Conservation (phyloP, 139 green algal species). For the Raphidocelis subcapitata region DNA sequence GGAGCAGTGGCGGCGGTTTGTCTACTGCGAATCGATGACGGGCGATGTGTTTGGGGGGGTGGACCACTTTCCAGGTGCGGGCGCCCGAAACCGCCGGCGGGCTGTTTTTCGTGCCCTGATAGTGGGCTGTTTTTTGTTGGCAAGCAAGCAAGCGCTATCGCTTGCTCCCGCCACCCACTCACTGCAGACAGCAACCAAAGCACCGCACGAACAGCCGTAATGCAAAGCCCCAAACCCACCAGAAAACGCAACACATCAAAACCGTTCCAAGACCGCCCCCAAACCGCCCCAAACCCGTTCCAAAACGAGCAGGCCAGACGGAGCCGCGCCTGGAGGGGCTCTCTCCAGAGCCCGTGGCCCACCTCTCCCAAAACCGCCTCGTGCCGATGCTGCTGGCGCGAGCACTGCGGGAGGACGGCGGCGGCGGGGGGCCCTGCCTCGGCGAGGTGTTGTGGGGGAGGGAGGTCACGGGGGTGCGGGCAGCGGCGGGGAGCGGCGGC, state of each 20-base stretch:
- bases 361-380: slow-evolving; percentile 87
- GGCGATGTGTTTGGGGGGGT: slow-evolving; percentile 67
- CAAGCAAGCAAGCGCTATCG: no score
- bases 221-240: no score
- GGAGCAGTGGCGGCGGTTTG: slow-evolving; percentile 80
- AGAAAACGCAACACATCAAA: neutral
- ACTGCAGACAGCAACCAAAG: no score
- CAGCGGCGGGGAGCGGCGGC: no score
- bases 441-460: slow-evolving; percentile 10
- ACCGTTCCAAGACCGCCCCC: neutral
- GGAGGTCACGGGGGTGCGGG: slow-evolving; percentile 2
- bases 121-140: no score
- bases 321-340: slow-evolving; percentile 8
- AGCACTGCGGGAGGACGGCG: slow-evolving; percentile 13
- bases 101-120: neutral
- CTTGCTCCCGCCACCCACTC: no score
- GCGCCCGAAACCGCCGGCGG: no score
- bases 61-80: slow-evolving; percentile 80
- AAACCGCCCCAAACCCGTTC: neutral
- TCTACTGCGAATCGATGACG: slow-evolving; percentile 73
- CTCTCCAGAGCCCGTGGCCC: slow-evolving; percentile 69
- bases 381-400: slow-evolving; percentile 67
- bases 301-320: neutral
- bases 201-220: no score
- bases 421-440: neutral